Conservation (phyloP, 441 rosid species). For the Euphorbia corollata region DNA sequence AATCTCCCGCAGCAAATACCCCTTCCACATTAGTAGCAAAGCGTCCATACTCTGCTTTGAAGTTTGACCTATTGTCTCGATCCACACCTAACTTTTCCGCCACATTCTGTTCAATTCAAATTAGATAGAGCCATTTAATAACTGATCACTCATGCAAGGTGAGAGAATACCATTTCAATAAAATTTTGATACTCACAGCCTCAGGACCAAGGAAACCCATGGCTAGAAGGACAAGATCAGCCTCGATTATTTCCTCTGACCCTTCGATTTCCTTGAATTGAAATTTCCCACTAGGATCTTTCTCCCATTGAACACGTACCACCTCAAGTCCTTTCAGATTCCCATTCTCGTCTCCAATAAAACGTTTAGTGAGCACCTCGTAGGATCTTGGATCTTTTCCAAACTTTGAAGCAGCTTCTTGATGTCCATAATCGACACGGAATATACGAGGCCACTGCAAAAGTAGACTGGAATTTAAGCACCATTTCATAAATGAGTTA, state of each 20-base stretch:
- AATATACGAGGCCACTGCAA: constrained; percentile 94
- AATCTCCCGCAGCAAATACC: constrained; percentile 96
- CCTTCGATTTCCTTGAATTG: constrained; percentile 88
- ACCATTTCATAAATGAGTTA: not conserved
- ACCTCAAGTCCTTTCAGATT: constrained; percentile 80
- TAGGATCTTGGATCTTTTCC: constrained; percentile 95
- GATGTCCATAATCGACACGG: constrained; percentile 97
- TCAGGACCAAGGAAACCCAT: constrained; percentile 99
- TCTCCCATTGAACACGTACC: constrained; percentile 75
- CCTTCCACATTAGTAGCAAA: constrained; percentile 86
- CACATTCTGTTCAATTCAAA: constrained; percentile 40
- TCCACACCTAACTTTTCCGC: constrained; percentile 91
- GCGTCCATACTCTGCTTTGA: constrained; percentile 93
- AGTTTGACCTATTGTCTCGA: constrained; percentile 76
- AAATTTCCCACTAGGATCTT: constrained; percentile 81
- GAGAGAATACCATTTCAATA: not conserved
- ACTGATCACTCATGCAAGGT: not conserved
- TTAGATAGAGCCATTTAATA: not conserved
- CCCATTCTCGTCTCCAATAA: constrained; percentile 87
- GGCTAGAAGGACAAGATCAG: constrained; percentile 86
- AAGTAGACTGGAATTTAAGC: not conserved
- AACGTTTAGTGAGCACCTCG: constrained; percentile 85
- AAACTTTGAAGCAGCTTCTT: constrained; percentile 84
- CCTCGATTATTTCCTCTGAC: constrained; percentile 73
- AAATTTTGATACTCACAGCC: constrained; percentile 42